phyloP scores from a whole-genome alignment of 768 basidiomycete species.

The Leccinum disarticulatum region DNA sequence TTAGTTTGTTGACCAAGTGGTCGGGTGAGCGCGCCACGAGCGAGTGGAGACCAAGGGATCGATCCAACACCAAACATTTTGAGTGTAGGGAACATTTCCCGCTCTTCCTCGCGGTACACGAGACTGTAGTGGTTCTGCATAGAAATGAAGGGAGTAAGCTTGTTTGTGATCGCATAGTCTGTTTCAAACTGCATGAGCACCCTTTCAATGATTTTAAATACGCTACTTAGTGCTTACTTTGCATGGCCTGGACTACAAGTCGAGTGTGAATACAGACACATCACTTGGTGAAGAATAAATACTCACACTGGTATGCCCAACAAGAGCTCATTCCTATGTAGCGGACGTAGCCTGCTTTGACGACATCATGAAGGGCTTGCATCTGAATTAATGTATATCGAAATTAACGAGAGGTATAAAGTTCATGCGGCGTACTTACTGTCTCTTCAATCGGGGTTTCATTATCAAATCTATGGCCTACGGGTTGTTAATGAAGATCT shows the following conservation, averaged over 20 bases:
- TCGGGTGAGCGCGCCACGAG: constrained; percentile 36
- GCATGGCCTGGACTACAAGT: constrained; percentile 39
- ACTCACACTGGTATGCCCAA: constrained; percentile 40
- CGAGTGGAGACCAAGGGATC: constrained; percentile 48
- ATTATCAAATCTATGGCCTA: constrained; percentile 48
- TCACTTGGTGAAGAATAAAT: not conserved
- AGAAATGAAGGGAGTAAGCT: constrained; percentile 54
- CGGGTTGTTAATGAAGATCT: not conserved
- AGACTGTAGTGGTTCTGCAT: constrained; percentile 65
- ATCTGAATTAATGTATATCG: constrained; percentile 26
- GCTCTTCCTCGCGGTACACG: constrained; percentile 61
- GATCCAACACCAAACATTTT: constrained; percentile 45
- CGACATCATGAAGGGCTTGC: constrained; percentile 52
- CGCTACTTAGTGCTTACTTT: constrained; percentile 26
- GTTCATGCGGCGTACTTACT: constrained; percentile 13
- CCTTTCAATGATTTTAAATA: not conserved
- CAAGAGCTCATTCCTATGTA: constrained; percentile 48
- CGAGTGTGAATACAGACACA: constrained; percentile 2
- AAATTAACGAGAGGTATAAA: not conserved
- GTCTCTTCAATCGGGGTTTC: constrained; percentile 51
- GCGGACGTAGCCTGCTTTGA: constrained; percentile 47
- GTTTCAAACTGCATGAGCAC: constrained; percentile 4
- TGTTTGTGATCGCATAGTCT: constrained; percentile 43
- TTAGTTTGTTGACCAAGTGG: constrained; percentile 33
- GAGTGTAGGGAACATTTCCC: constrained; percentile 55